These are phyloP conservation scores for Alternaria dauci DNA, from an alignment of 2,329 filamentous ascomycete genomes.

Conservation along the genomic window DNA sequence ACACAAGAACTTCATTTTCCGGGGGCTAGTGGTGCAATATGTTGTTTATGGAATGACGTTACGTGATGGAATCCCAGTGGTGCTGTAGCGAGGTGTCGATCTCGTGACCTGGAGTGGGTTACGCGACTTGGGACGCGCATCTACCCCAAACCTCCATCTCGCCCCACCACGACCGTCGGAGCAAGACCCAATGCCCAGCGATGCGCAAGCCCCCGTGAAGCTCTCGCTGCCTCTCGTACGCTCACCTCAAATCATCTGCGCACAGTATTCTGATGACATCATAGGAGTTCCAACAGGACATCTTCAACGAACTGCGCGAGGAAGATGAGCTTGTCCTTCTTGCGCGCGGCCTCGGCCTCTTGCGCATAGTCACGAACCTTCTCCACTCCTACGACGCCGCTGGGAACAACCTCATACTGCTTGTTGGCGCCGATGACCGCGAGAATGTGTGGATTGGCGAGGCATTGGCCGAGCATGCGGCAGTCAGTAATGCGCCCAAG, in stretches of 20 bases:
- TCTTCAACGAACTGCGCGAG: slow-evolving; percentile 75
- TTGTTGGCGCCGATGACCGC: slow-evolving; percentile 88
- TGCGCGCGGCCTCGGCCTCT: slow-evolving; percentile 87
- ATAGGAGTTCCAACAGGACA: slow-evolving; percentile 87
- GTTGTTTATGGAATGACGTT: not conserved
- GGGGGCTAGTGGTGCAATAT: not conserved
- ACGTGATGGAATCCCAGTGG: not conserved
- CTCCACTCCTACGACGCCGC: slow-evolving; percentile 96
- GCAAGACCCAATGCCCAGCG: slow-evolving; percentile 48
- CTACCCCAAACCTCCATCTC: slow-evolving; percentile 24
- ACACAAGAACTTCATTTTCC: not conserved
- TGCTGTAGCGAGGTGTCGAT: not conserved
- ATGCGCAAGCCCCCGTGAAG: slow-evolving; percentile 70
- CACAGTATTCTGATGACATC: slow-evolving; percentile 36
- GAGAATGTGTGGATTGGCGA: slow-evolving; percentile 98
- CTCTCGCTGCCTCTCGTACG: slow-evolving; percentile 77
- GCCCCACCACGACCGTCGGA: slow-evolving; percentile 25
- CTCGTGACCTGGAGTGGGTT: slow-evolving; percentile 40
- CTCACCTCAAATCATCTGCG: slow-evolving; percentile 9
- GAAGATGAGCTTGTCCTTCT: slow-evolving; percentile 95
- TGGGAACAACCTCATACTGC: slow-evolving; percentile 88
- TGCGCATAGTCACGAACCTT: slow-evolving; percentile 93
- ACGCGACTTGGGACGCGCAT: slow-evolving; percentile 26
- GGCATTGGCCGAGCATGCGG: slow-evolving; percentile 92
- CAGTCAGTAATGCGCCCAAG: slow-evolving; percentile 81